Conservation (phyloP, 1,284 basidiomycete genomes). For the Moesziomyces parantarcticus region DNA sequence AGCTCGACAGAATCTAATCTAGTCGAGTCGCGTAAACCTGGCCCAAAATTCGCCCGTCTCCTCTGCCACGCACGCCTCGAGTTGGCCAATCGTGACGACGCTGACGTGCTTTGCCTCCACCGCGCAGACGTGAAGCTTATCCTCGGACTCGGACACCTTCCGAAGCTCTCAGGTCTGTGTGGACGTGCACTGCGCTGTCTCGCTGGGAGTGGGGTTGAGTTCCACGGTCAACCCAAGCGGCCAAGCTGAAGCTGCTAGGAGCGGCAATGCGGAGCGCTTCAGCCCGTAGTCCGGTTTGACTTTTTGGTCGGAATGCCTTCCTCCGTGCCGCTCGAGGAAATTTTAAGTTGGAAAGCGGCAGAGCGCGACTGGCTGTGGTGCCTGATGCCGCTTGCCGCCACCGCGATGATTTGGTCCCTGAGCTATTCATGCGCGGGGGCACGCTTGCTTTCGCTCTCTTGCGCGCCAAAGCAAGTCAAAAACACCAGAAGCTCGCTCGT, state of each 20-base stretch:
- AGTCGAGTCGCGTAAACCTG: constrained; percentile 5
- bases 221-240: no score
- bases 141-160: no score
- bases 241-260: no score
- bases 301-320: neutral
- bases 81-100: no score
- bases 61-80: no score
- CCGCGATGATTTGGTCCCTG: constrained; percentile 2
- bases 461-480: neutral
- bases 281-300: neutral
- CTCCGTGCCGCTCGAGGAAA: neutral
- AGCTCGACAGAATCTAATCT: constrained; percentile 17
- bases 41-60: neutral
- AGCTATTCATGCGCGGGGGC: constrained; percentile 6
- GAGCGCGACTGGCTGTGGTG: constrained; percentile 1
- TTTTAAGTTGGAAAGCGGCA: neutral
- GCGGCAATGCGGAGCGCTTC: no score
- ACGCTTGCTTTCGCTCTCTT: neutral
- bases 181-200: no score
- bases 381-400: neutral
- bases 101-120: no score
- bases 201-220: no score
- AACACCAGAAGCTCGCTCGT: neutral
- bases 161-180: no score
- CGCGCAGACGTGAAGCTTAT: no score